Evolutionary conservation across 257 asterid genomes (phyloP).

Genomic region (Scutellaria galericulata): DNA sequence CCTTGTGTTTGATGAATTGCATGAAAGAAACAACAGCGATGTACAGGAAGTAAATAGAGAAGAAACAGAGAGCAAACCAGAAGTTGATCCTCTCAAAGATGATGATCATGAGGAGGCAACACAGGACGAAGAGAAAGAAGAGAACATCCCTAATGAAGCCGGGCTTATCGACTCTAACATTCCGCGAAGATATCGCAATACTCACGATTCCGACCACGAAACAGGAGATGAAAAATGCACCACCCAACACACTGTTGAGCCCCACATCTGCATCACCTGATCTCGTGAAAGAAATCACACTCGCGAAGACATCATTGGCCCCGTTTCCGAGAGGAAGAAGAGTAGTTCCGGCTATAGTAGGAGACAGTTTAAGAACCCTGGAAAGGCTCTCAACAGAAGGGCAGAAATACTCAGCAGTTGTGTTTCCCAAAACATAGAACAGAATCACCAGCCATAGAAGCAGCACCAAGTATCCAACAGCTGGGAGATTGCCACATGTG

Average conservation of each 20-base stretch:
- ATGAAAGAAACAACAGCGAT: slow-evolving; percentile 57
- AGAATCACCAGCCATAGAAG: slow-evolving; percentile 57
- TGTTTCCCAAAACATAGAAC: slow-evolving; percentile 71
- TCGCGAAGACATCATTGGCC: slow-evolving; percentile 75
- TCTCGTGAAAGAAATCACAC: slow-evolving; percentile 61
- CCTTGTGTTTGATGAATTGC: slow-evolving; percentile 50
- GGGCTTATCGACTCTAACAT: slow-evolving; percentile 44
- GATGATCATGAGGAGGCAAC: slow-evolving; percentile 55
- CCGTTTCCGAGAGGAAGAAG: slow-evolving; percentile 89
- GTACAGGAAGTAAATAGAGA: slow-evolving; percentile 55
- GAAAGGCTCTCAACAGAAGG: slow-evolving; percentile 68
- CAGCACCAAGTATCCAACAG: slow-evolving; percentile 50
- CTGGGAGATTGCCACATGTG: slow-evolving; percentile 39
- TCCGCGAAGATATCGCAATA: slow-evolving; percentile 46
- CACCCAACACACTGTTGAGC: slow-evolving; percentile 73
- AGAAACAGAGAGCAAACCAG: slow-evolving; percentile 58
- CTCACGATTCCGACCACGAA: slow-evolving; percentile 74
- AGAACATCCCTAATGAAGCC: slow-evolving; percentile 76
- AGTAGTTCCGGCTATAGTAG: slow-evolving; percentile 81
- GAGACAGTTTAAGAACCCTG: slow-evolving; percentile 59
- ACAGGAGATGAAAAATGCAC: slow-evolving; percentile 74
- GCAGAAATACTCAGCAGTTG: slow-evolving; percentile 74
- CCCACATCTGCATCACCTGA: slow-evolving; percentile 69
- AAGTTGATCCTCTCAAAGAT: slow-evolving; percentile 48
- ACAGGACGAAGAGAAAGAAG: slow-evolving; percentile 60